Conservation (phyloP, 2,329 filamentous ascomycete species). For the Neonectria neomacrospora region DNA sequence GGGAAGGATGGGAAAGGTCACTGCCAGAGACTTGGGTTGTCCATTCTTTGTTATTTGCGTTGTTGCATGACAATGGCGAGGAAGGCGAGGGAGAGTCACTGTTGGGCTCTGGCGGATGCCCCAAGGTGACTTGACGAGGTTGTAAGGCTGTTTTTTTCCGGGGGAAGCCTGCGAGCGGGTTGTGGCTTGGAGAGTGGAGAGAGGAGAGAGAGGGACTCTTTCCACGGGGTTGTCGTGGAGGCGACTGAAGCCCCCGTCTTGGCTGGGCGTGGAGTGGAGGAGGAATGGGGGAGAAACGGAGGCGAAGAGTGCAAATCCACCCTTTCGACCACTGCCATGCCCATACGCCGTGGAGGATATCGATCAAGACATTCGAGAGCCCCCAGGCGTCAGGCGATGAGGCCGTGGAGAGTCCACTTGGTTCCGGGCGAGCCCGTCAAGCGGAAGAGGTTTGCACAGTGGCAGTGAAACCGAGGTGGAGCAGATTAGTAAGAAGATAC, state of each 20-base stretch:
- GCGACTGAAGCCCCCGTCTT: not conserved
- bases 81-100: not conserved
- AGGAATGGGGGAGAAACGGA: conserved; percentile 4
- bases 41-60: not conserved
- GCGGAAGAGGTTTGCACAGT: not conserved
- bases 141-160: conserved; percentile 5
- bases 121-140: not conserved
- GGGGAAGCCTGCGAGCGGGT: conserved; percentile 5
- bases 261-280: not conserved
- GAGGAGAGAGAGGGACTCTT: not conserved
- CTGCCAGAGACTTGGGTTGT: not conserved
- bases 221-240: too few species aligned
- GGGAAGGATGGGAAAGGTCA: not conserved
- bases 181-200: not conserved
- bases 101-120: not conserved
- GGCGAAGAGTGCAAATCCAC: not conserved
- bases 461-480: not conserved
- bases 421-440: not conserved
- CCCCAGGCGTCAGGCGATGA: not conserved
- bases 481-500: too few species aligned
- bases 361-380: not conserved
- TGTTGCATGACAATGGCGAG: not conserved
- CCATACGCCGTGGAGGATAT: not conserved
- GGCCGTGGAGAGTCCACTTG: not conserved
- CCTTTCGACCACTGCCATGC: not conserved